Percentiles rank a stretch among this genome's conserved stretches.
These are phyloP conservation scores for Neurospora sp. DNA, from an alignment of 495 filamentous ascomycete genomes.

Conservation along the genomic window DNA sequence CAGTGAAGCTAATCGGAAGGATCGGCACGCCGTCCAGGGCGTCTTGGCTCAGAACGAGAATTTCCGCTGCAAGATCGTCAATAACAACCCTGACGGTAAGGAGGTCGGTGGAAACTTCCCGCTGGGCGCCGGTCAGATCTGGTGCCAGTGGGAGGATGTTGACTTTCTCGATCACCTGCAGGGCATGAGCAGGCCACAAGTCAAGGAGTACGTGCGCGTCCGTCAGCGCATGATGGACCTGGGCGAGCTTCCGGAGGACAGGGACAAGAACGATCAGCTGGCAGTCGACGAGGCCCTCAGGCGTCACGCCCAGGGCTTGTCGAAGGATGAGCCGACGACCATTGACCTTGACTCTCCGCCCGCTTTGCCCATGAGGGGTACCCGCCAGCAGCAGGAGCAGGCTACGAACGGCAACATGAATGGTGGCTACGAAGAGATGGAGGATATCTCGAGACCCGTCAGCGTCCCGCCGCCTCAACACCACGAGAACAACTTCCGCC, in stretches of 20 bases:
- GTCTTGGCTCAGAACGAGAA: slow-evolving; percentile 43
- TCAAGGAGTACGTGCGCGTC: slow-evolving; percentile 46
- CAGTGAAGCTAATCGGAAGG: slow-evolving; percentile 18
- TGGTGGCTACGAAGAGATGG: slow-evolving; percentile 9
- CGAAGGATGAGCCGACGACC: slow-evolving; percentile 3
- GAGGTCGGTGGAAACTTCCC: slow-evolving; percentile 41
- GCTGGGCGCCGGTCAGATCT: slow-evolving; percentile 39
- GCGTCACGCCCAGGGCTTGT: slow-evolving; percentile 23
- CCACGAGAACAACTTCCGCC: slow-evolving; percentile 10
- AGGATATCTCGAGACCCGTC: slow-evolving; percentile 7
- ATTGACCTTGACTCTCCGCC: slow-evolving; percentile 1
- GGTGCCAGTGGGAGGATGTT: slow-evolving; percentile 47
- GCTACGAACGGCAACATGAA: not conserved
- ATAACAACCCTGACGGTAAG: slow-evolving; percentile 40
- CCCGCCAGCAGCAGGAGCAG: not conserved
- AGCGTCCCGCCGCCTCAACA: not conserved
- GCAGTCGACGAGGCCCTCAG: slow-evolving; percentile 38
- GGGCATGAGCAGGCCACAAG: slow-evolving; percentile 32
- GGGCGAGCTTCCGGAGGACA: slow-evolving; percentile 33
- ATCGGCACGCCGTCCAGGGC: slow-evolving; percentile 44
- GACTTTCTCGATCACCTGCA: slow-evolving; percentile 37
- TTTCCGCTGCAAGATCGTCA: slow-evolving; percentile 43
- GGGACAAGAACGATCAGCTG: slow-evolving; percentile 35
- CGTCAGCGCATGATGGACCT: slow-evolving; percentile 39
- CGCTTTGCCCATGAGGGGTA: slow-evolving; percentile 14